Percentiles rank a stretch among this genome's conserved stretches.
phyloP scores from a whole-genome alignment of 2,329 filamentous ascomycete species.

The Aspergillus luchuensis region DNA sequence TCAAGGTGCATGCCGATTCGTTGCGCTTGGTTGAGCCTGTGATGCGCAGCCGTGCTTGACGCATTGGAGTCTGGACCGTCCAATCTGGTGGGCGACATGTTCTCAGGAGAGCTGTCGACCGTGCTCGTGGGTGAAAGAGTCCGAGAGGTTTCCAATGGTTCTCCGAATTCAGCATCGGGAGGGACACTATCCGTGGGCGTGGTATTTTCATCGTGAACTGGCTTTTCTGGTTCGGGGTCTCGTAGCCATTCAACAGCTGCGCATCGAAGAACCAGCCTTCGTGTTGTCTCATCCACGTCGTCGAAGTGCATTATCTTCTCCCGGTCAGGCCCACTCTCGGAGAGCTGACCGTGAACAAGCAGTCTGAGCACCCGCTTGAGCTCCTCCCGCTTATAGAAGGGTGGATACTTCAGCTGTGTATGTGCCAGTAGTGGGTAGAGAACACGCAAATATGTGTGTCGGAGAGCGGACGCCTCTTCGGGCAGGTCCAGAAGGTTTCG shows the following conservation, averaged over 20 bases:
- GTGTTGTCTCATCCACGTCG: constrained; percentile 53
- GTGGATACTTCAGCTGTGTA: constrained; percentile 82
- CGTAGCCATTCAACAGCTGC: constrained; percentile 50
- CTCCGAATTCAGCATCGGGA: constrained; percentile 22
- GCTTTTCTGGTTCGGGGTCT: constrained; percentile 32
- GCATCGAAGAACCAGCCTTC: constrained; percentile 50
- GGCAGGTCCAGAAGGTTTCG: constrained; percentile 95
- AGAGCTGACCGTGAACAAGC: constrained; percentile 71
- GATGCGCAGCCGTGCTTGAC: constrained; percentile 26
- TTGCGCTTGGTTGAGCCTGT: constrained; percentile 29
- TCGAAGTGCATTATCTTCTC: constrained; percentile 53
- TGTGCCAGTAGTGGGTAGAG: constrained; percentile 87
- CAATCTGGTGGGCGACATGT: constrained; percentile 45
- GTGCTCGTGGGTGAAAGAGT: constrained; percentile 36
- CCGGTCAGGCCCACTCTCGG: constrained; percentile 50
- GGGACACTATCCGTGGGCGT: constrained; percentile 15
- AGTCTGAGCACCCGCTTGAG: constrained; percentile 74
- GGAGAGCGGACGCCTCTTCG: constrained; percentile 70
- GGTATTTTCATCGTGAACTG: constrained; percentile 17
- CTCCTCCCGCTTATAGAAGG: constrained; percentile 89
- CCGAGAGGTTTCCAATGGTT: constrained; percentile 40
- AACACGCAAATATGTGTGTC: constrained; percentile 93
- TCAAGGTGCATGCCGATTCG: constrained; percentile 70
- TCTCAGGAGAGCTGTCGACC: constrained; percentile 47
- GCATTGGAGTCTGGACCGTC: constrained; percentile 31